Evolutionary conservation across 768 basidiomycete species (phyloP), one percentile per base, ranked within the genome.

Genomic region (Inosperma sp.): DNA sequence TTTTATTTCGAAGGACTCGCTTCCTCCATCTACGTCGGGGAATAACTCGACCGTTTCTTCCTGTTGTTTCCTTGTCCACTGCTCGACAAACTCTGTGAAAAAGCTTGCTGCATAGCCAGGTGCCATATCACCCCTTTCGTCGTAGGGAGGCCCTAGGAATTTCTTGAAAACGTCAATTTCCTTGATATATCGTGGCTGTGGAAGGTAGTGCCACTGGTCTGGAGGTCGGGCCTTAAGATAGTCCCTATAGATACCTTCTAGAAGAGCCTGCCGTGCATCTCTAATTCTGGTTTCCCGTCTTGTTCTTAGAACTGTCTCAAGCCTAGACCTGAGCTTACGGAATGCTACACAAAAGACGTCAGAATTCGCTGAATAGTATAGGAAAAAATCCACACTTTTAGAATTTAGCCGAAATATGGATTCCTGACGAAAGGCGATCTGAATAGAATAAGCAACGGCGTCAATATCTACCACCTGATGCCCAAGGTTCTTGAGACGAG

Each of bases 131-230:
- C 57, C 59, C 27, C 59, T 31, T 12, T 51, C 29, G 30, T 44
- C 49, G 34, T 48, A 60, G 40, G 51, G 39, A 9, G 57, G 54
- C 21, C 39, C 47, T 9, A 62, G 50, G 40, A 60, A 60, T 17
- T 47, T 27, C 7, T 54, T 19, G 37, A 62, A 59, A 17, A 42
- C 56, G 14, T 48, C 53, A 16, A 54, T 51, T 16, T 40, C 22
- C 26, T 42, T 44, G 26, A 56, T 39, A 21, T 48, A 43, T 33
- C 19, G 21, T 4, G 35, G 21, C 7, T 53, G 57, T 4, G 61
- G 59, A 31, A 58, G 54, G 33, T 49, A 60, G 22, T 57, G 53
- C 61, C 61, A 62, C 12, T 46, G 19, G 27, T 54, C 41, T 10
- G 61, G 59, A 7, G 36, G n/a, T 9, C 46, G 25, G 9, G 57